Evolutionary conservation across 371 early-diverging fungal species (phyloP), one percentile per base, ranked within the genome.

Genomic region (Gilbertella persicaria): DNA sequence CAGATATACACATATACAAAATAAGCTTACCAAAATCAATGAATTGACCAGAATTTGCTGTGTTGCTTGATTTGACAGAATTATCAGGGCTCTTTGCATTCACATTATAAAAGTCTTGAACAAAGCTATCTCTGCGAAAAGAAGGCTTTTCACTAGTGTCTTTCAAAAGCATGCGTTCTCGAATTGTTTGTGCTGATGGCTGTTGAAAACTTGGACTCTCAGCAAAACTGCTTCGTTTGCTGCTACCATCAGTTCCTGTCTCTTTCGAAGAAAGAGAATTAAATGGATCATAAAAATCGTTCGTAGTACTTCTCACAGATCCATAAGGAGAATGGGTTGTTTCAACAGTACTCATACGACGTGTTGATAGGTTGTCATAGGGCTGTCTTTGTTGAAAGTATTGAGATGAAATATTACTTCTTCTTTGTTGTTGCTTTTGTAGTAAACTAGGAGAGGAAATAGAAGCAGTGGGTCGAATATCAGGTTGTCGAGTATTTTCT

Each of bases 11-110:
- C n/a, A 10, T 46, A 13, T 26, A 12, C 2, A 26, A 48, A 29
- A 20, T 24, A 38, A 3, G 2, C 43, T 46, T 64, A 59, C 64
- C 64, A 50, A 53, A 62, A 28, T 65, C 66, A 38, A 65, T 48
- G 37, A 60, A 65, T 28, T 53, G 39, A 14, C 30, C 50, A 10
- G 44, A 37, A 12, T 40, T 45, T n/a, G 37, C 41, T 8, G 33
- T 21, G 16, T 8, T 9, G 4, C 13, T 29, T 3, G 12, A 19
- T 5, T 23, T 19, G 0, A 35, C 3, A 13, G 13, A 38, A 40
- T 2, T 44, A 38, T 45, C 19, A 6, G 35, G 44, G 17, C 36
- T 43, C 26, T 24, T 60, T 8, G 28, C 28, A 16, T 14, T 24
- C 12, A 46, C 23, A 19, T 48, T 53, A 26, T 60, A 39, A 25